Conservation (phyloP, 176 grass and related monocot genomes). For the Zoysia pacifica region DNA sequence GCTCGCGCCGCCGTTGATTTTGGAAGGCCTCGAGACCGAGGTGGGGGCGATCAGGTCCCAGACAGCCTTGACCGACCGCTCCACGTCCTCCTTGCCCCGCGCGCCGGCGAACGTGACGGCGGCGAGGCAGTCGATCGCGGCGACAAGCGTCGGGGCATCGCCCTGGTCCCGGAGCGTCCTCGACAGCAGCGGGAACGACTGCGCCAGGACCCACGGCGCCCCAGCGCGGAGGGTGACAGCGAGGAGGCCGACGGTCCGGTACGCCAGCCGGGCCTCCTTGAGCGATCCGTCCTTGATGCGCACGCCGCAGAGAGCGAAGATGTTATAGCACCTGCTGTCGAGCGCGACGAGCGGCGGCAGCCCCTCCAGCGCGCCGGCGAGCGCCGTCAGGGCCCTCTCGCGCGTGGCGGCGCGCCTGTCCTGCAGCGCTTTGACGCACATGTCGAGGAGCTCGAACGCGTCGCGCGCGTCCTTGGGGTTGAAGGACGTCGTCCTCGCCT, state of each 20-base stretch:
- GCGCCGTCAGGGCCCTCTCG: constrained; percentile 7
- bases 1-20: too few species aligned
- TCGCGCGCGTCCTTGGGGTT: neutral
- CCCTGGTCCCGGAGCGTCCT: neutral
- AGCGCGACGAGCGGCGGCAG: neutral
- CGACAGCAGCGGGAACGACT: neutral
- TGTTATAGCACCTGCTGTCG: neutral
- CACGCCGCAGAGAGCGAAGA: constrained; percentile 24
- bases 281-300: constrained; percentile 3
- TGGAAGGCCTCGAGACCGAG: neutral
- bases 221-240: constrained; percentile 27
- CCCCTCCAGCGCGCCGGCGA: constrained; percentile 10
- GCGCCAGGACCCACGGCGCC: neutral
- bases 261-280: constrained; percentile 38
- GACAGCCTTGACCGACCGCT: neutral
- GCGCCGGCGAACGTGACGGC: constrained; percentile 30
- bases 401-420: neutral
- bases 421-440: constrained; percentile 22
- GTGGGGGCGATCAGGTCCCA: neutral
- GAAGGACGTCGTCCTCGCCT: neutral
- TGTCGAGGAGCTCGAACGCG: neutral
- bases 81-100: neutral
- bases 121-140: constrained; percentile 35
- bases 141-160: neutral
- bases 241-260: constrained; percentile 39